Evolutionary conservation across 257 asterid genomes (phyloP).

Genomic region (Solanum corneliomulleri): DNA sequence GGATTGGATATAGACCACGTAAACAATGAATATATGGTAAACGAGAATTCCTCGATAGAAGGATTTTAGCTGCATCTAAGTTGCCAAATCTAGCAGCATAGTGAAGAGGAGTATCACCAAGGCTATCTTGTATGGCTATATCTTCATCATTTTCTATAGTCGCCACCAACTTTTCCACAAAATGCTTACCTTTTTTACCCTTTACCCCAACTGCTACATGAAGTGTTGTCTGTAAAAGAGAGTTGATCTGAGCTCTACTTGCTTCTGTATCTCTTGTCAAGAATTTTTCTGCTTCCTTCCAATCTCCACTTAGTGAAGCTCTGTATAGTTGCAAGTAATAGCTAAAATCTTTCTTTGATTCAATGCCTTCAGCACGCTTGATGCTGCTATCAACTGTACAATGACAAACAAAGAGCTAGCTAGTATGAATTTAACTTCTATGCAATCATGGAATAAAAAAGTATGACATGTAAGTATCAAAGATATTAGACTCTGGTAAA

Average conservation of each 20-base stretch:
- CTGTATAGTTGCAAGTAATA: not conserved
- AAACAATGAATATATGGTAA: not conserved
- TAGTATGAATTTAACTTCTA: not conserved
- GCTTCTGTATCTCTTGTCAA: not conserved
- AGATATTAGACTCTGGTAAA: not conserved
- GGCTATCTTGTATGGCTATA: constrained; percentile 6
- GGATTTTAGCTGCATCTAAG: constrained; percentile 13
- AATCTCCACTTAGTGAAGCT: not conserved
- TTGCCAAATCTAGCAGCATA: constrained; percentile 17
- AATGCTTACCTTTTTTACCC: not conserved
- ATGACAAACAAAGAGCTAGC: not conserved
- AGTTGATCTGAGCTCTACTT: too few relatives aligned
- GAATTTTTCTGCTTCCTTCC: not conserved
- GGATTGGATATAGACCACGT: too few relatives aligned
- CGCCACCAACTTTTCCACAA: constrained; percentile 9
- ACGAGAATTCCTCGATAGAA: constrained; percentile 7
- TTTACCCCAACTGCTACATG: not conserved
- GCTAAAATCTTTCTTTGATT: not conserved
- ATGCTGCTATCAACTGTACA: not conserved
- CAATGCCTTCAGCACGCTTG: not conserved
- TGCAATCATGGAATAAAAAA: too few relatives aligned
- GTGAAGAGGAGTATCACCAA: constrained; percentile 21
- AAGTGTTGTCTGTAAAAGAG: not conserved
- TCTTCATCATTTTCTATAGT: constrained; percentile 3
- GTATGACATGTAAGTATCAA: not conserved